Conservation (phyloP, 164 flowering plant species). For the Aristolochia fimbriata region DNA sequence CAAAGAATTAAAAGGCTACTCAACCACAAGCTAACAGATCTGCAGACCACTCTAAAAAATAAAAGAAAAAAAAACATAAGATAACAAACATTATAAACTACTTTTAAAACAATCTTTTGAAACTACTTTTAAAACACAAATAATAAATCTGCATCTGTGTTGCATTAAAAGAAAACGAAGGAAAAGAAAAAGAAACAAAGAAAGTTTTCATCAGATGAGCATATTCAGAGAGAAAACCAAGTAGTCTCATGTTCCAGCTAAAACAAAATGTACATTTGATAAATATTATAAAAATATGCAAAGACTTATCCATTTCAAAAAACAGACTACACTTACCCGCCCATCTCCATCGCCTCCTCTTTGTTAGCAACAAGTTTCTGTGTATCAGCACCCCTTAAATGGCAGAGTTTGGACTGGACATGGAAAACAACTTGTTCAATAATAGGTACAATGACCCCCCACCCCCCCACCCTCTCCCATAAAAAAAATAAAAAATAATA, state of each 20-base stretch:
- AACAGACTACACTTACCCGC: conserved; percentile 76
- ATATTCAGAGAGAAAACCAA: background rate
- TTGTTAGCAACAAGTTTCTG: conserved; percentile 33
- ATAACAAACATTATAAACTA: too few species aligned
- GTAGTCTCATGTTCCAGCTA: background rate
- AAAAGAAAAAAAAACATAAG: too few species aligned
- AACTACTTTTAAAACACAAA: background rate
- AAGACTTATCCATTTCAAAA: too few species aligned
- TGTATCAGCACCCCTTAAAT: conserved; percentile 48
- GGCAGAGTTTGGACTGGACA: conserved; percentile 66
- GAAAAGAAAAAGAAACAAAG: too few species aligned
- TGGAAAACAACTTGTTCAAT: background rate
- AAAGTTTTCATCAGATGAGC: background rate
- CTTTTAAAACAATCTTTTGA: background rate
- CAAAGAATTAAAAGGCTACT: too few species aligned
- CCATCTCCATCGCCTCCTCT: conserved; percentile 89
- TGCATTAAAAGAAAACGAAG: too few species aligned
- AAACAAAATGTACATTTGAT: background rate
- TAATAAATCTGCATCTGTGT: background rate
- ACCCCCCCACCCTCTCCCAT: too few species aligned
- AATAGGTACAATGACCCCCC: background rate
- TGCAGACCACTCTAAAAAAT: too few species aligned
- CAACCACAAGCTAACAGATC: too few species aligned
- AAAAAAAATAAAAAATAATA: too few species aligned
- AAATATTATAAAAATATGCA: background rate